Base-by-base conservation (phyloP, 106 monocot species). In the Allium fistulosum region DNA sequence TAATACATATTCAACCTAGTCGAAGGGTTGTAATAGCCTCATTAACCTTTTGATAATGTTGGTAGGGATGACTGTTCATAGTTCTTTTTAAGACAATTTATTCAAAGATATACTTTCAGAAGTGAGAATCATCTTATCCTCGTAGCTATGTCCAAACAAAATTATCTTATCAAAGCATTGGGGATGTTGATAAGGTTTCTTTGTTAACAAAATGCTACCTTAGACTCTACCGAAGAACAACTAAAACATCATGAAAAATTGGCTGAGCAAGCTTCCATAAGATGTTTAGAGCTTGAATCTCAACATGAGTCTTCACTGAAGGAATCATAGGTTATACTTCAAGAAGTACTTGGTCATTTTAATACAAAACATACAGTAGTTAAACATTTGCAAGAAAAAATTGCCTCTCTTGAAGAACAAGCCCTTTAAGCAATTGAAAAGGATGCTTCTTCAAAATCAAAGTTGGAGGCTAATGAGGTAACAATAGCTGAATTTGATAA, bases 291-390 rank as follows among this genome's bases (percentile, higher is more conserved):
- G 22, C 68, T 90, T 57, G 83, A 89, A 58, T 59, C 72, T 10
- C 22, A 57, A 17, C 74, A 88, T 61, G 77, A 84, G 61, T 78
- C 75, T 52, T 57, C 75, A 14, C 17, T 53, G 16, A 86, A 86
- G 66, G 93, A 94, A 48, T 77, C 86, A 64, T 85, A 90, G 74
- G 48, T 72, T 26, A 94, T 84, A 65, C 76, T 82, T 26, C 78
- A 80, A 69, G 83, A 79, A 71, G 82, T 78, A 11, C 45, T 58
- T 4, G 58, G 52, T 55, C 72, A 53, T 53, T 75, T 94, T 53
- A 65, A 71, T 57, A 75, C 71, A 17, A 94, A 94, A 73, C 86
- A 94, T 69, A 75, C 69, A 28, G 86, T 84, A 79, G 53, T 47
- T 47, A 69, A 80, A 70, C 72, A 76, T 50, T 67, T 94, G 53